Evolutionary conservation across 345 rosid genomes (phyloP), one percentile per base, ranked within the genome.

Genomic region (Arabidopsis arenosa): DNA sequence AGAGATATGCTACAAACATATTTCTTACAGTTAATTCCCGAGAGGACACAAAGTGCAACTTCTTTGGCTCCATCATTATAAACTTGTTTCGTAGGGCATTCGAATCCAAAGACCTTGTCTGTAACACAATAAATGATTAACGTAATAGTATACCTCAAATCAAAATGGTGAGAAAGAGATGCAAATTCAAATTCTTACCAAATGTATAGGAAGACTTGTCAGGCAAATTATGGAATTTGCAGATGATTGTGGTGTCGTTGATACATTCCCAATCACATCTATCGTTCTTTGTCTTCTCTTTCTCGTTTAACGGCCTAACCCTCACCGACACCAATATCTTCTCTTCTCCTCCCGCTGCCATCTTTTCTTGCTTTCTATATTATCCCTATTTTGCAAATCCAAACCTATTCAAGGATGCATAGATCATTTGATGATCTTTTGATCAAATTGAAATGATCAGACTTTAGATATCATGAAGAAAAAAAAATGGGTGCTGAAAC

Each of bases 181-280:
- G 8, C 28, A 63, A 63, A 63, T 1, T 54, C 7, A 51, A 53
- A 4, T 2, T 59, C 70, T 51, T 80, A 90, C 96, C 96, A 79
- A 81, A 88, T 7, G 87, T 72, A 49, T 82, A 87, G 21, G 91
- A 63, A 52, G 93, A 80, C 52, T 85, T 84, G 5, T 86, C 88
- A 12, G 86, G 79, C 56, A 82, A 43, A 73, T 66, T 80, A 33
- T 78, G 79, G 43, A 80, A 70, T 9, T 69, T 88, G 84, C 83
- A 88, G 9, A 86, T 63, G 70, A 88, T 79, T 65, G 96, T 88
- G 62, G 73, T 75, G 61, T 82, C 56, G 63, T 83, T 81, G 17
- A 87, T 80, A 71, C 93, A 90, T 79, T 90, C 91, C 96, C 96
- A 90, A 43, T 88, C 96, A 1, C 90, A 87, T 5, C 65, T 64